Evolutionary conservation across 2,329 filamentous ascomycete species (phyloP), one percentile per base, ranked within the genome.

Genomic region (Aspergillus candidus): DNA sequence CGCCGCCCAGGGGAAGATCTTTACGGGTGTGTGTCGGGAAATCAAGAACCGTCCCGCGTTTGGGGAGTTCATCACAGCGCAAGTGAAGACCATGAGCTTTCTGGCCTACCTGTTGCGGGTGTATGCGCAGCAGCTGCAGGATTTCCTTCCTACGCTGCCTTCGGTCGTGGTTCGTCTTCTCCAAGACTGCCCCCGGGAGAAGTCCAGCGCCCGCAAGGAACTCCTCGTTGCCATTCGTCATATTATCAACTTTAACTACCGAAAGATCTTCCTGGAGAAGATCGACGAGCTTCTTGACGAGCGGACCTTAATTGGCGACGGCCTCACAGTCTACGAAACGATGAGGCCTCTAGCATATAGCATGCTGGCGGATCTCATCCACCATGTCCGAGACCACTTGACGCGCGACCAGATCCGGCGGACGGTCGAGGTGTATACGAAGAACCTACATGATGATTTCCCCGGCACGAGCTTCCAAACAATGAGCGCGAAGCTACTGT

Each of bases 71-170:
- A 94, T 98, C 52, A 97, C 89, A 0, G 89, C 91, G 1, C 94
- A 99, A 65, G 93, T 98, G 12, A 97, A 99, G 73, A 97, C 91
- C 0, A 97, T 98, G 91, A 97, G 90, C 59, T 98, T 98, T 59
- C 67, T 98, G 54, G 94, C 94, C 1, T 98, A 97, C 61, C 72
- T 98, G 1, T 77, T 98, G 11, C 76, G 93, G 35, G 85, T 94
- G 38, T 94, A 96, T 65, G 83, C 89, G 2, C 84, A 86, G 46
- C 86, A 95, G 53, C 72, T 98, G 8, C 80, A 82, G 10, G 93
- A 98, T 56, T 97, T 98, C 57, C 72, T 98, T 22, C 84, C 83
- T 0, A 84, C 82, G 0, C 72, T 99, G 12, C 93, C 93, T 0
- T 83, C 86, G 30, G 91, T 97, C 32, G 88, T 97, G 3, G 88